Evolutionary conservation across 2,329 filamentous ascomycete genomes (phyloP), one percentile per base, ranked within the genome.

Genomic region (Neofusicoccum parvum): DNA sequence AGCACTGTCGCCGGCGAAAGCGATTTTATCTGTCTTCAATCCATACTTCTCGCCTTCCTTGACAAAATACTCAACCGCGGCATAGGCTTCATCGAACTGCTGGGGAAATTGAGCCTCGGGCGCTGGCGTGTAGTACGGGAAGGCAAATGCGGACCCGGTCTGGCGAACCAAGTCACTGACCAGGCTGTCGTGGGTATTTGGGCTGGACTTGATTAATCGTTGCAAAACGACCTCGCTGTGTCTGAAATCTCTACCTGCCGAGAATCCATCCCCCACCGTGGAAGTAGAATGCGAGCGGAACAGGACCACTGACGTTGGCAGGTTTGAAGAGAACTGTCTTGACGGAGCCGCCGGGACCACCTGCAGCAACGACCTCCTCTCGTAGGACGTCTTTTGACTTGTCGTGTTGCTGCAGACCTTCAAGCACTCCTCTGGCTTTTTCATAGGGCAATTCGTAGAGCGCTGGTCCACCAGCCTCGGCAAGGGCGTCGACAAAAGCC

Each of bases 81-180:
- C 59, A 15, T 50, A 62, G 5, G 59, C 48, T 32, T 51, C 59
- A 3, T 62, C 45, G 17, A 62, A 50, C 11, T 62, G 48, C 45
- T 62, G 48, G 7, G 59, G 48, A 15, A 17, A 62, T 17, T 43
- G 59, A 62, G 59, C 46, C 20, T 62, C 46, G 17, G 59, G 48
- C 9, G 59, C 58, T 11, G 58, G 58, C 1, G 58, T 41, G 46
- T 62, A 50, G 43, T 62, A 62, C 2, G 46, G 58, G 4, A 62
- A 62, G 20, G 36, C 46, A 62, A 62, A 12, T 11, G 58, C 46
- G 32, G 20, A 49, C 1, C 59, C 59, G 12, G 59, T 23, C 46
- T 62, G 46, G 34, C 59, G 59, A 20, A 62, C 48, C 46, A 50
- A n/a, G n/a, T 62, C 56, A 32, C 56, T 50, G 20, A 62, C 45